Percentiles rank a stretch among this genome's conserved stretches.
phyloP scores from a whole-genome alignment of 495 filamentous ascomycete species.

The Parmelia sp. region DNA sequence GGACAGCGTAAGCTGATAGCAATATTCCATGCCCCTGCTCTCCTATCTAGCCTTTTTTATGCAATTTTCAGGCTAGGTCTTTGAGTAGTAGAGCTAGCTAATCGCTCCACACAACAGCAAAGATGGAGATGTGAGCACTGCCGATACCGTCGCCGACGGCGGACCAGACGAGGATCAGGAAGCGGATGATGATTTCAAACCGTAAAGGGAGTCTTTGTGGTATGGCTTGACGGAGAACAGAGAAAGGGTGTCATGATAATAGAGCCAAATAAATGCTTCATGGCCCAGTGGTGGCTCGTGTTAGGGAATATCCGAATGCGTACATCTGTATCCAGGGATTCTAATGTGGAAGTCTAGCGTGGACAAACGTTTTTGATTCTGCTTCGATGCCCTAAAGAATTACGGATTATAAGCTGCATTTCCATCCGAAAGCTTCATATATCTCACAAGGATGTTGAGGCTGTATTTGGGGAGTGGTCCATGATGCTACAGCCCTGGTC shows the following conservation, averaged over 20 bases:
- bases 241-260: too few relatives aligned
- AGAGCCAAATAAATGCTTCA: not conserved
- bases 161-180: slow-evolving; percentile 7
- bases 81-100: not conserved
- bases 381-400: too few relatives aligned
- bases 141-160: slow-evolving; percentile 11
- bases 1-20: not conserved
- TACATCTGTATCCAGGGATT: too few relatives aligned
- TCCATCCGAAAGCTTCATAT: too few relatives aligned
- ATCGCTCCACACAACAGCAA: not conserved
- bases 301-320: not conserved
- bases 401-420: too few relatives aligned
- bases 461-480: too few relatives aligned
- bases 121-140: slow-evolving; percentile 15
- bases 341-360: too few relatives aligned
- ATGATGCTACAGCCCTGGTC: not conserved
- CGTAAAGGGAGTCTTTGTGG: not conserved
- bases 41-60: not conserved
- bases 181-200: slow-evolving; percentile 7
- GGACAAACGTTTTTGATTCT: too few relatives aligned
- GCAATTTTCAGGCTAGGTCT: not conserved
- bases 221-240: too few relatives aligned
- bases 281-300: not conserved
- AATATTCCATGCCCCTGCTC: not conserved
- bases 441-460: too few relatives aligned